Percentiles rank a stretch among this genome's conserved stretches.
These are phyloP conservation scores for Novakomyces olei DNA, from an alignment of 805 yeast genomes.

Conservation along the genomic window DNA sequence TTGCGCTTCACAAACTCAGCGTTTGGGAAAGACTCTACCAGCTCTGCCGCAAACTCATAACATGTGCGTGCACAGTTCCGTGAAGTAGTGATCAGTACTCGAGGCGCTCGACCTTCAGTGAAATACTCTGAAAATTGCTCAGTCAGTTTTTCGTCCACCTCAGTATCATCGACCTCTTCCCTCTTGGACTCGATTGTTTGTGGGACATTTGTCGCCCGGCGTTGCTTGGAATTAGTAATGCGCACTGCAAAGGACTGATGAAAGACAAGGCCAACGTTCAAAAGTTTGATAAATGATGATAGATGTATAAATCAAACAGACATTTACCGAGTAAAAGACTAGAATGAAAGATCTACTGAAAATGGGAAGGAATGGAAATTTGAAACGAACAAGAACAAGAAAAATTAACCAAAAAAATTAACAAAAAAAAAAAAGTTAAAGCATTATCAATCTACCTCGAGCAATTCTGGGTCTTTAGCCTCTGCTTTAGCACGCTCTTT, in stretches of 20 bases:
- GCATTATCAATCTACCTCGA: too few species aligned
- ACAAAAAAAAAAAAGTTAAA: too few species aligned
- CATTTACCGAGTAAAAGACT: too few species aligned
- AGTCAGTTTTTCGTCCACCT: slow-evolving; percentile 18
- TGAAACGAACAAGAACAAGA: too few species aligned
- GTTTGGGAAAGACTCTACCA: slow-evolving; percentile 69
- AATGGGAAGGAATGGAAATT: too few species aligned
- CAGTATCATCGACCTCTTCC: slow-evolving; percentile 43
- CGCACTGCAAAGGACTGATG: too few species aligned
- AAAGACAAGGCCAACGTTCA: too few species aligned
- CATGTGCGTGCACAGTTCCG: slow-evolving; percentile 70
- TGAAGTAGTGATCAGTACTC: slow-evolving; percentile 73
- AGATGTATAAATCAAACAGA: too few species aligned
- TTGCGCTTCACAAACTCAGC: slow-evolving; percentile 73
- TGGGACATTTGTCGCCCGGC: slow-evolving; percentile 58
- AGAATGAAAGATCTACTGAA: too few species aligned
- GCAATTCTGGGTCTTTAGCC: slow-evolving; percentile 1
- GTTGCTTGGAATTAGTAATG: too few species aligned
- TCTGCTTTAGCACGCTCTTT: slow-evolving; percentile 2
- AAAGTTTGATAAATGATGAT: too few species aligned
- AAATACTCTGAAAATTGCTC: slow-evolving; percentile 45
- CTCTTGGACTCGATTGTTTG: slow-evolving; percentile 67
- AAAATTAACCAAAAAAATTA: too few species aligned
- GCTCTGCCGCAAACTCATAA: slow-evolving; percentile 68
- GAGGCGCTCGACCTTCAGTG: slow-evolving; percentile 38